A percentile compares a stretch with the other conserved stretches of the same genome.
Evolutionary conservation across 208 protist species (phyloP).

Genomic region (Trichomonas gallinae): DNA sequence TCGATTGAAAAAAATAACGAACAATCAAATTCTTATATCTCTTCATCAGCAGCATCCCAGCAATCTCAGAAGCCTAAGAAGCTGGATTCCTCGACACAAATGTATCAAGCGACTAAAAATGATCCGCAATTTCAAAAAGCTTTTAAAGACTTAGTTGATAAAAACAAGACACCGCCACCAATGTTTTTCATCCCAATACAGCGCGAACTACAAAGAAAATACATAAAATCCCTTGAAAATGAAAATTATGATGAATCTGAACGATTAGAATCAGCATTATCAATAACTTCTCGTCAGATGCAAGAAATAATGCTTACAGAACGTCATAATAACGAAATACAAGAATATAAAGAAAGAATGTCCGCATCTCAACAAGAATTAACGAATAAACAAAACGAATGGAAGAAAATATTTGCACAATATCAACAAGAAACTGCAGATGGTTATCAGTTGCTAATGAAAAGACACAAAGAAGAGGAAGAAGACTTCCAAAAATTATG

Average conservation of each 20-base stretch:
- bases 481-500: not conserved
- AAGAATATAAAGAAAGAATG: not conserved
- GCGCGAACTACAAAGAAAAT: not conserved
- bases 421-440: not conserved
- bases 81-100: not conserved
- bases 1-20: not conserved
- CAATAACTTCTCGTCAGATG: not conserved
- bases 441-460: not conserved
- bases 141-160: not conserved
- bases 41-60: not conserved
- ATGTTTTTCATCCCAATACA: not conserved
- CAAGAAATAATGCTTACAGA: not conserved
- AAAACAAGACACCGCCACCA: not conserved
- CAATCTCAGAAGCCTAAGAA: not conserved
- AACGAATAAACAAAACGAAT: not conserved
- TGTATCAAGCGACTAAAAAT: not conserved
- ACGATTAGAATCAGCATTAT: not conserved
- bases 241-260: not conserved
- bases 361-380: not conserved
- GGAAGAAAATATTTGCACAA: not conserved
- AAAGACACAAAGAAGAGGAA: not conserved
- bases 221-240: not conserved
- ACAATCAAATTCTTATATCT: not conserved
- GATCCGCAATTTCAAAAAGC: not conserved
- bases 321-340: not conserved